Percentiles rank a stretch among this genome's conserved stretches.
Evolutionary conservation across 1,139 yeast genomes (phyloP).

Genomic region (Blastobotrys niveus): DNA sequence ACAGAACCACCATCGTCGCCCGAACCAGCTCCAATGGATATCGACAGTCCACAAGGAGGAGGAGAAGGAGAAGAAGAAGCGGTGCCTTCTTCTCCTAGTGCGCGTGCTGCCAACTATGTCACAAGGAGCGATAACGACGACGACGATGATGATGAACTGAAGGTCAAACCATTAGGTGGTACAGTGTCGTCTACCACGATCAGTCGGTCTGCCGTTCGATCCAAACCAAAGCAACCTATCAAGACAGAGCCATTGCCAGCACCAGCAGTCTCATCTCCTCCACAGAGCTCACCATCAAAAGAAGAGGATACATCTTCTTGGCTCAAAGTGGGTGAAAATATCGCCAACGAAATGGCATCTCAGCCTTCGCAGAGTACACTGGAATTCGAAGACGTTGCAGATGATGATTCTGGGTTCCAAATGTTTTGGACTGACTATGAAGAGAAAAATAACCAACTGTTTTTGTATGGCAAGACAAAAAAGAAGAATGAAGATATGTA

Average conservation of each 20-base stretch:
- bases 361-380: background rate
- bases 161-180: slow-evolving; percentile 9
- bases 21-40: slow-evolving; percentile 1
- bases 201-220: slow-evolving; percentile 3
- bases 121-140: slow-evolving; percentile 3
- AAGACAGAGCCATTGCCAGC: slow-evolving; percentile 15
- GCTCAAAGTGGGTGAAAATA: slow-evolving; percentile 6
- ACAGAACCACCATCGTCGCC: background rate
- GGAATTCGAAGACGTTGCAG: slow-evolving; percentile 14
- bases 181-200: slow-evolving; percentile 7
- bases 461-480: slow-evolving; percentile 80
- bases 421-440: slow-evolving; percentile 91
- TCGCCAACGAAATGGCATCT: slow-evolving; percentile 1
- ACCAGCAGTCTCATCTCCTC: background rate
- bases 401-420: slow-evolving; percentile 47
- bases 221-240: background rate
- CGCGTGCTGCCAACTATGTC: no score
- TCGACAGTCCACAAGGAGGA: slow-evolving; percentile 4
- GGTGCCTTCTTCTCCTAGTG: slow-evolving; percentile 9
- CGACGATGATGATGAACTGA: slow-evolving; percentile 13
- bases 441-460: slow-evolving; percentile 63
- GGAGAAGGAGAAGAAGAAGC: background rate
- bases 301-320: slow-evolving; percentile 14
- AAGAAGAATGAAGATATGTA: slow-evolving; percentile 41
- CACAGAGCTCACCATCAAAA: slow-evolving; percentile 1